Conservation (phyloP, 1,139 yeast species). For the Magnusiomyces fungicola region DNA sequence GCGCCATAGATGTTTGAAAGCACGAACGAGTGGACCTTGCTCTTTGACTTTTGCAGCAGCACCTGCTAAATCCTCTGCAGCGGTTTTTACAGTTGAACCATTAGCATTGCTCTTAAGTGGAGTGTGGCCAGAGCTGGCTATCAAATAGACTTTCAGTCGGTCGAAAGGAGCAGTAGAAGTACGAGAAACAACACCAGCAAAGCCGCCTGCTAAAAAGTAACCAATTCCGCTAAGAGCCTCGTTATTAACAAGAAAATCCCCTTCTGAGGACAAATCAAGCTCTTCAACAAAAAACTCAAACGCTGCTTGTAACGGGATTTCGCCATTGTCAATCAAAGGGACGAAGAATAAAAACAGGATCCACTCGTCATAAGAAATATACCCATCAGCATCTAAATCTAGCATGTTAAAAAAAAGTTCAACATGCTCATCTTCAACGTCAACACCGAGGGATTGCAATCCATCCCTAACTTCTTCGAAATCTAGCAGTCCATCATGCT, state of each 20-base stretch:
- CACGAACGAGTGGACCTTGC: constrained; percentile 32
- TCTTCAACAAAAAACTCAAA: constrained; percentile 76
- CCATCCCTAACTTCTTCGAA: constrained; percentile 61
- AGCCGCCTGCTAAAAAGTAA: constrained; percentile 87
- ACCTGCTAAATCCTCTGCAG: constrained; percentile 16
- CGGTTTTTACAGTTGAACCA: constrained; percentile 15
- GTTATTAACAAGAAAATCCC: constrained; percentile 78
- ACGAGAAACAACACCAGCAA: constrained; percentile 94
- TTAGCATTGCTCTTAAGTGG: constrained; percentile 23
- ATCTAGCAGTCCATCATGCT: constrained; percentile 66
- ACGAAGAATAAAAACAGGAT: constrained; percentile 71
- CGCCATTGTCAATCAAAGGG: constrained; percentile 49
- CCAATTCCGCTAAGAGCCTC: constrained; percentile 82
- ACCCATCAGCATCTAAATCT: constrained; percentile 58
- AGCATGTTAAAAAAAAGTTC: constrained; percentile 53
- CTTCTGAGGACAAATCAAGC: constrained; percentile 76
- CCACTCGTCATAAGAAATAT: constrained; percentile 79
- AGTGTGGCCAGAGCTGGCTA: constrained; percentile 70
- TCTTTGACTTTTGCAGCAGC: constrained; percentile 12
- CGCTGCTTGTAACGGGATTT: constrained; percentile 70
- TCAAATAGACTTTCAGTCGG: constrained; percentile 83
- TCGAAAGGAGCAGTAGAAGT: constrained; percentile 97
- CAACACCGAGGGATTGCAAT: constrained; percentile 46
- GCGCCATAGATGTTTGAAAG: constrained; percentile 72
- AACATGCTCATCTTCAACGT: constrained; percentile 49